Evolutionary conservation across 2,329 filamentous ascomycete genomes (phyloP).

Genomic region (Orbilia ellipsospora): DNA sequence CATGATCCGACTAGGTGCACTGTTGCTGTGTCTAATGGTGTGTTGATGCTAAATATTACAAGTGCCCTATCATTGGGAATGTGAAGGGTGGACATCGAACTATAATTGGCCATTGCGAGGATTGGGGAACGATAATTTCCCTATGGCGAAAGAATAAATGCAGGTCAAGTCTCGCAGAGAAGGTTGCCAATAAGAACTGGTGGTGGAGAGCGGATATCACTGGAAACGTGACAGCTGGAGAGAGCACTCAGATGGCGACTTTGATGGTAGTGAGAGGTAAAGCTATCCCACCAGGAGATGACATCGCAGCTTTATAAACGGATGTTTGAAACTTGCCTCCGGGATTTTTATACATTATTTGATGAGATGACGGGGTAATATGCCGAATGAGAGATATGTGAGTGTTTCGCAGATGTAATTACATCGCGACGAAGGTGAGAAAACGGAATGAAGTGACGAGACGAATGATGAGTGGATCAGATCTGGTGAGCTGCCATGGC

Average conservation of each 20-base stretch:
- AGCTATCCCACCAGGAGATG: conserved; percentile 12
- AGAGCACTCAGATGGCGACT: not conserved
- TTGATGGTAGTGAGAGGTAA: conserved; percentile 13
- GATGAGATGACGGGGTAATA: conserved; percentile 17
- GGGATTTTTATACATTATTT: not conserved
- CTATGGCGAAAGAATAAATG: too few relatives aligned
- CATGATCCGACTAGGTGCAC: conserved; percentile 58
- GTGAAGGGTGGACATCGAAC: conserved; percentile 8
- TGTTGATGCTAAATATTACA: conserved; percentile 41
- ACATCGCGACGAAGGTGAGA: conserved; percentile 27
- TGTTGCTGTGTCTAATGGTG: conserved; percentile 40
- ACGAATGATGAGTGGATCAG: conserved; percentile 34
- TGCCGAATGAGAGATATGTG: conserved; percentile 25
- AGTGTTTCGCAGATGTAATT: conserved; percentile 12
- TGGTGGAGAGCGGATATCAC: not conserved
- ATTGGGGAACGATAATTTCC: not conserved
- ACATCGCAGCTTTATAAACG: conserved; percentile 32
- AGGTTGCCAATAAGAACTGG: not conserved
- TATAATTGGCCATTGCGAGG: conserved; percentile 31
- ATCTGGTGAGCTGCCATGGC: conserved; percentile 29
- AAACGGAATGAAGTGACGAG: conserved; percentile 34
- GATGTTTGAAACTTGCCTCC: conserved; percentile 27
- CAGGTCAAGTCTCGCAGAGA: too few relatives aligned
- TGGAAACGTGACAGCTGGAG: not conserved
- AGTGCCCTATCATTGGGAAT: conserved; percentile 34